Base-by-base conservation (phyloP, 1,284 basidiomycete genomes). In the Schizophyllum commune region DNA sequence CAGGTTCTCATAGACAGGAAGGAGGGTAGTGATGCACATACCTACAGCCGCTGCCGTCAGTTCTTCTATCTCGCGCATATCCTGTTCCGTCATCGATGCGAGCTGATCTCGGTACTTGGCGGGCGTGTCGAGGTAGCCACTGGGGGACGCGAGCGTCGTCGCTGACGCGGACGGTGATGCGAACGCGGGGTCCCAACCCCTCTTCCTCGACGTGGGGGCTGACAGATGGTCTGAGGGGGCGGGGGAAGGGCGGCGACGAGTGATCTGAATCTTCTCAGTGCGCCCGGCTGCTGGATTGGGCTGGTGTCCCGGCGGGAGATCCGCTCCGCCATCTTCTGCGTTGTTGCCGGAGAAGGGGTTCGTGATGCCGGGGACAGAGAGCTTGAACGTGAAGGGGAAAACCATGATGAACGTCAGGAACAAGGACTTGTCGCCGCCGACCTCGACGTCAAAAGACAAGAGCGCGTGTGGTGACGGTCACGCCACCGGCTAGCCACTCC, bases 131-230 rank as follows among this genome's bases (percentile, higher is more conserved):
- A 89, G 78, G 69, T 86, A 85, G 32, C 87, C 88, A 61, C 71
- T 76, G 5, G 83, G 80, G 1, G 80, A 83, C 4, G 82, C 71
- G 2, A 80, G 71, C 5, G 78, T 80, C 22, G 84, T 75, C 33
- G 79, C 70, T 1, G 85, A 80, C 63, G 70, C 74, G 66, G 81
- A 84, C 3, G 79, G 79, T 64, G 83, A 83, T 59, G 80, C 75
- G 60, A 77, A 76, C 0, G 84, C 75, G 5, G 87, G 86, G 55
- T 83, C 82, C 88, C 88, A 90, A 58, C 85, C 85, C 69, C 88
- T 75, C 71, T 90, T 90, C 59, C 80, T 75, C 19, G 80, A 77
- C 56, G 78, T 67, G 15, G 79, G 80, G 15, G 69, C 64, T 5
- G 74, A 64, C 0, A 66, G 62, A 9, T 69, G 65, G 58, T 71